Evolutionary conservation across 179 eudicot species (phyloP).

Genomic region (Heliamphora pulchella): DNA sequence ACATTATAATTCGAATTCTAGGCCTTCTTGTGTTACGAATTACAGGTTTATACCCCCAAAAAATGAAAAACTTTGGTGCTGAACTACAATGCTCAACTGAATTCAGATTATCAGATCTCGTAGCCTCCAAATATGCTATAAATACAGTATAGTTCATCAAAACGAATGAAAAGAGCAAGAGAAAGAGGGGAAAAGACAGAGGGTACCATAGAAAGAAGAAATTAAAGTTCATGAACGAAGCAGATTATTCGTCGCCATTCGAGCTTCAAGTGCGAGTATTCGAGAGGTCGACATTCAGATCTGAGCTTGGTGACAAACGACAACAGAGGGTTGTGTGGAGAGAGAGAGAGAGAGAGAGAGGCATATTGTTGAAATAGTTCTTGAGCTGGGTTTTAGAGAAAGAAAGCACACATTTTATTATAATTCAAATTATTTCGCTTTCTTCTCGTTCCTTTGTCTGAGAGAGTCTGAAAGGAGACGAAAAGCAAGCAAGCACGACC

Average conservation of each 20-base stretch:
- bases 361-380: background rate
- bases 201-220: constrained; percentile 11
- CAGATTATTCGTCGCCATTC: constrained; percentile 6
- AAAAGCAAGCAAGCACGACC: no score
- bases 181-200: background rate
- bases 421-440: no score
- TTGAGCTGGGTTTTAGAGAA: constrained; percentile 4
- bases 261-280: constrained; percentile 9
- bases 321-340: background rate
- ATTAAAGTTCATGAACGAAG: constrained; percentile 1
- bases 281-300: constrained; percentile 12
- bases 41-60: background rate
- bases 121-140: background rate
- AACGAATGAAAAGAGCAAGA: background rate
- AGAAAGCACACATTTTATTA: no score
- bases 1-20: background rate
- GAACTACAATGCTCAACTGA: constrained; percentile 1
- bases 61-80: background rate
- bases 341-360: constrained; percentile 2
- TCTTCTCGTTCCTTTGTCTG: no score
- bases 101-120: background rate
- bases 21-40: constrained; percentile 3
- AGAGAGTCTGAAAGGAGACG: no score
- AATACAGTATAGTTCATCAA: background rate
- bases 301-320: constrained; percentile 10